Evolutionary conservation across 225 moss, liverwort and hornwort genomes (phyloP).

Genomic region (Pleurozium schreberi): DNA sequence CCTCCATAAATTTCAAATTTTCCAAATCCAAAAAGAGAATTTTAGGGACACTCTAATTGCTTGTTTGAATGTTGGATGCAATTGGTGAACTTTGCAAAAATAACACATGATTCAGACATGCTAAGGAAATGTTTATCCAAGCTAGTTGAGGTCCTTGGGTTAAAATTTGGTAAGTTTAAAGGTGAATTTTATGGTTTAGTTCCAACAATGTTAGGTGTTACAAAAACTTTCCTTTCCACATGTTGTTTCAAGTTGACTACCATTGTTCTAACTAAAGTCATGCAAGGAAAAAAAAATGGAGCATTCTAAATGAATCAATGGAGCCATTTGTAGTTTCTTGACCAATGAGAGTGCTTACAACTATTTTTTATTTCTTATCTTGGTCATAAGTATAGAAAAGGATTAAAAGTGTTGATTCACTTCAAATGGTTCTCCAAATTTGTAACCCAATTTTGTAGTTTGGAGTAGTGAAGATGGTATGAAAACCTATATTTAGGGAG

Average conservation of each 20-base stretch:
- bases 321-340: neutral
- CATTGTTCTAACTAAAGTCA: neutral
- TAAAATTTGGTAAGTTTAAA: neutral
- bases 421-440: neutral
- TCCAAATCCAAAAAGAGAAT: neutral
- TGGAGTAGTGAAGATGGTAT: neutral
- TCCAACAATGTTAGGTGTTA: too few species aligned
- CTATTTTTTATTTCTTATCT: neutral
- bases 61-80: rapidly evolving
- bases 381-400: neutral
- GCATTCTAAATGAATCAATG: neutral
- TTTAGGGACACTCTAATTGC: rapidly evolving
- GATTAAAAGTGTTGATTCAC: neutral
- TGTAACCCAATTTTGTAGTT: neutral
- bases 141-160: rapidly evolving
- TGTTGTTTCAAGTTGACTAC: rapidly evolving
- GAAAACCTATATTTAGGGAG: neutral
- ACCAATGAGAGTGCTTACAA: rapidly evolving
- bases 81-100: neutral
- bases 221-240: rapidly evolving
- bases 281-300: neutral
- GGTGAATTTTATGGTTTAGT: too few species aligned
- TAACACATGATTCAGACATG: rapidly evolving
- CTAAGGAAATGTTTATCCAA: neutral
- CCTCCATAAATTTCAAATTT: neutral